Conservation (phyloP, 805 yeast species). For the Ogataea trehaloabstinens region DNA sequence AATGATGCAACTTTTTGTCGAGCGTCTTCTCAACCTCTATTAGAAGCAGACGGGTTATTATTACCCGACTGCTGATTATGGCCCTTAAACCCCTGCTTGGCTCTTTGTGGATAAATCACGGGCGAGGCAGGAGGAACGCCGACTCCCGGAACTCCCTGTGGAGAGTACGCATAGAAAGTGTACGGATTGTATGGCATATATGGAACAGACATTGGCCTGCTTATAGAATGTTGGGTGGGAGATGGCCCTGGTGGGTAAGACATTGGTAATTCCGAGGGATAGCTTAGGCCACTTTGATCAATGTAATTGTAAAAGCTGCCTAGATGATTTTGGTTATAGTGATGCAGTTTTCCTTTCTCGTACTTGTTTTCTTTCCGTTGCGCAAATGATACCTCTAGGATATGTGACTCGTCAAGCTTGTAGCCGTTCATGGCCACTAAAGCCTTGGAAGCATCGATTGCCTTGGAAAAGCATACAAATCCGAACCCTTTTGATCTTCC, state of each 20-base stretch:
- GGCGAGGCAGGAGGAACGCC: too few species aligned
- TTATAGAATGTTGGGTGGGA: conserved; percentile 4
- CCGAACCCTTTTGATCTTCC: conserved; percentile 72
- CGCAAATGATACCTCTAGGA: conserved; percentile 63
- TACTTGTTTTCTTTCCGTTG: conserved; percentile 63
- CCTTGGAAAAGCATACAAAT: conserved; percentile 69
- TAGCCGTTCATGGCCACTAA: conserved; percentile 61
- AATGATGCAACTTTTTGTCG: neutral
- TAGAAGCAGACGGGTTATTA: neutral
- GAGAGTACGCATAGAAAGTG: conserved; percentile 19
- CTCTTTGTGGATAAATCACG: neutral
- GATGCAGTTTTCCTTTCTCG: conserved; percentile 32
- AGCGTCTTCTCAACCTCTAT: neutral
- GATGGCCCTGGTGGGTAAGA: conserved; percentile 1
- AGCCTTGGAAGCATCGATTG: conserved; percentile 67
- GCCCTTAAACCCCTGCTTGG: too few species aligned
- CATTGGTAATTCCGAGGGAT: conserved; percentile 8
- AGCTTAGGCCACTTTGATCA: conserved; percentile 17
- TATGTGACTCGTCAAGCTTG: conserved; percentile 33
- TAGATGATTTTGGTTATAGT: conserved; percentile 35
- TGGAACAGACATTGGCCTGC: conserved; percentile 13
- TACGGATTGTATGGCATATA: conserved; percentile 21
- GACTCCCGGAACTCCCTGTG: conserved; percentile 3
- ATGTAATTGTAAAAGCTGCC: conserved; percentile 26
- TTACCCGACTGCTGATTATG: neutral